Conservation (phyloP, 345 rosid species). For the Clarkia xantiana region DNA sequence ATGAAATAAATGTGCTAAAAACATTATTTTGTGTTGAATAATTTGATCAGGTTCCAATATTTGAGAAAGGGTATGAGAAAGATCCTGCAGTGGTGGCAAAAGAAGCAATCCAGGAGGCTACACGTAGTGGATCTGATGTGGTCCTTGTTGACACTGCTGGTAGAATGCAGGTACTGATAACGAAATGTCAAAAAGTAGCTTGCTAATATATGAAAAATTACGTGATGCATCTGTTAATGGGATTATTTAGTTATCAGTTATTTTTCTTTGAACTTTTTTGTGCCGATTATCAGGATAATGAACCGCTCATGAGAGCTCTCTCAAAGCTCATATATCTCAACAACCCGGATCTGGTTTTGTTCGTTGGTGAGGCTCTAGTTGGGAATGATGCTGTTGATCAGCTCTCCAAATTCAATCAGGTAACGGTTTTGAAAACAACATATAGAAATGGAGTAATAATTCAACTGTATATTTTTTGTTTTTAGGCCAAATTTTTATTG, state of each 20-base stretch:
- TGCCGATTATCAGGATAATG: slow-evolving; percentile 54
- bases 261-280: too few species aligned
- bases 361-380: slow-evolving; percentile 97
- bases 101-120: slow-evolving; percentile 93
- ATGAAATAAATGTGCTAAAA: not conserved
- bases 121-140: slow-evolving; percentile 76
- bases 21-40: not conserved
- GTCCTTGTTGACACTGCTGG: slow-evolving; percentile 99
- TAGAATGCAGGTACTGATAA: slow-evolving; percentile 65
- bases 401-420: slow-evolving; percentile 92
- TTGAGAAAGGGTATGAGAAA: slow-evolving; percentile 96
- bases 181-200: too few species aligned
- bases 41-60: slow-evolving; percentile 61
- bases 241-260: not conserved
- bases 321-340: slow-evolving; percentile 80
- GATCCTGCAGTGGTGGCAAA: slow-evolving; percentile 97
- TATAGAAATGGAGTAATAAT: not conserved
- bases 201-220: too few species aligned
- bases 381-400: slow-evolving; percentile 99
- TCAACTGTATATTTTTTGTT: not conserved
- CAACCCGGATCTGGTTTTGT: slow-evolving; percentile 82
- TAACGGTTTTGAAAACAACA: slow-evolving; percentile 7
- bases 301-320: slow-evolving; percentile 96
- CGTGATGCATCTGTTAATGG: not conserved
- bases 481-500: too few species aligned